Base-by-base conservation (phyloP, 345 rosid genomes). In the Pseudoturritis turrita region DNA sequence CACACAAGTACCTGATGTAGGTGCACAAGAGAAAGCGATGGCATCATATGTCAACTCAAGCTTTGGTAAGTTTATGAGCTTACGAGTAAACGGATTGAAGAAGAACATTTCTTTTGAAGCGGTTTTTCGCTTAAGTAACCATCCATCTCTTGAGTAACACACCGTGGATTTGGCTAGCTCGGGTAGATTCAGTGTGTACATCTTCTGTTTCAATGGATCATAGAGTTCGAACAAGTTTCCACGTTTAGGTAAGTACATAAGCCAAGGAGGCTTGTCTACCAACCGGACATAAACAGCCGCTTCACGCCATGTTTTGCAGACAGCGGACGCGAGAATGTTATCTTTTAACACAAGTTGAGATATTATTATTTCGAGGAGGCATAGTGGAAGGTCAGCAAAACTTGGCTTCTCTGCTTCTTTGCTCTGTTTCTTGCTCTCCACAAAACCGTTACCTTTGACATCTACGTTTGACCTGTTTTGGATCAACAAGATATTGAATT, bases 171-270 rank as follows among this genome's bases (percentile, higher is more conserved):
- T 88, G 65, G 71, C 69, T 83, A 89, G 50, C 78, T 85, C 86
- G 5, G 88, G 87, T 55, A 87, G 62, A 77, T 85, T 84, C 21
- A 83, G 53, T 4, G 88, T 75, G 76, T 84, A 79, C 25, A 84
- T 74, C 81, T 67, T 81, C 26, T 89, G 78, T 28, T 76, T 71
- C 4, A 82, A 72, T 40, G 96, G 92, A 37, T 87, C 89, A 57
- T 85, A 87, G 62, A 89, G 80, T 74, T 87, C 89, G 7, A 74
- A 85, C 67, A 78, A 60, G 61, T 59, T 62, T 29, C 90, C 88
- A 51, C 53, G 70, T 79, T 81, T 89, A 11, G 92, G 92, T 41
- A 87, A 84, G 78, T 87, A 84, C 96, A 89, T 85, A 47, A 89
- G 87, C 92, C 89, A 87, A 4, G 92, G 90, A 6, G 89, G 80